Conservation (phyloP, 495 filamentous ascomycete genomes). For the Daldinia childiae region DNA sequence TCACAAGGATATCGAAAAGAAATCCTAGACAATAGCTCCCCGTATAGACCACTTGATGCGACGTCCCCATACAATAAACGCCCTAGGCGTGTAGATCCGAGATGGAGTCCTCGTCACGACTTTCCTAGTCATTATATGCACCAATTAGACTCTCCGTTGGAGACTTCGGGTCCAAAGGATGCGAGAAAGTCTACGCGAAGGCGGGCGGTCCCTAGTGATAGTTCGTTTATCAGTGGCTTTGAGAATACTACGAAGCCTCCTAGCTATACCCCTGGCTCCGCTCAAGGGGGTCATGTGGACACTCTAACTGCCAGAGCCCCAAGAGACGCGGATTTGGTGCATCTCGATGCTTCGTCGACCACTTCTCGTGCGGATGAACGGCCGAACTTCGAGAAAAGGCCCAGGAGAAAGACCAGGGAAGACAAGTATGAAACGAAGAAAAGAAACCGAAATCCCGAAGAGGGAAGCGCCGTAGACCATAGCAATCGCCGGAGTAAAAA, state of each 20-base stretch:
- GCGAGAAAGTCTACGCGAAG: conserved; percentile 33
- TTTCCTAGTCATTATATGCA: conserved; percentile 22
- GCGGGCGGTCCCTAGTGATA: conserved; percentile 31
- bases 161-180: conserved; percentile 6
- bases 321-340: conserved; percentile 18
- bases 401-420: conserved; percentile 68
- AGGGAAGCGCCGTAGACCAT: conserved; percentile 40
- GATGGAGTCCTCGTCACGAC: conserved; percentile 44
- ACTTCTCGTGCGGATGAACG: conserved; percentile 17
- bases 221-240: conserved; percentile 42
- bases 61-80: conserved; percentile 26
- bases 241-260: conserved; percentile 29
- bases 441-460: conserved; percentile 51
- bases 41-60: conserved; percentile 17
- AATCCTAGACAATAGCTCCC: conserved; percentile 5
- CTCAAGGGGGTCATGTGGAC: conserved; percentile 13
- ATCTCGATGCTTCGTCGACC: conserved; percentile 26
- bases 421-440: conserved; percentile 63
- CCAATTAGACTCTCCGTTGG: conserved; percentile 25
- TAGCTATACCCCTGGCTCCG: conserved; percentile 12
- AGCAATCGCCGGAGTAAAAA: conserved; percentile 43
- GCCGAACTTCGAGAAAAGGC: conserved; percentile 62
- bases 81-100: conserved; percentile 34
- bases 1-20: conserved; percentile 24
- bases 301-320: conserved; percentile 2